phyloP scores from a whole-genome alignment of 2,329 filamentous ascomycete species.

The Fusarium sp. region DNA sequence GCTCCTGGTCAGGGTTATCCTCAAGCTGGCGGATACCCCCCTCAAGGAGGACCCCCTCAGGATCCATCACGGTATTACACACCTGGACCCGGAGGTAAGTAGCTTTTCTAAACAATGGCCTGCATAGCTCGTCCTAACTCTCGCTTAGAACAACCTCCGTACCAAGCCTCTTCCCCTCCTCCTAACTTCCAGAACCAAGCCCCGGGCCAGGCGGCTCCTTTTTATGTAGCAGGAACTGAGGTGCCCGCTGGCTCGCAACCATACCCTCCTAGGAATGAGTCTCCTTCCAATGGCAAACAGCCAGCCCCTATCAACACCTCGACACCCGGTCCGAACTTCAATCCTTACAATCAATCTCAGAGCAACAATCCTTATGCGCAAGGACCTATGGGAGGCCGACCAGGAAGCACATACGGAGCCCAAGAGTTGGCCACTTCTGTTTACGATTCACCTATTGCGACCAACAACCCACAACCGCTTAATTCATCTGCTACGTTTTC shows the following conservation, averaged over 20 bases:
- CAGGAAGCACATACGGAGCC: constrained; percentile 75
- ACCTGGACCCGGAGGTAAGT: constrained; percentile 59
- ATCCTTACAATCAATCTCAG: constrained; percentile 57
- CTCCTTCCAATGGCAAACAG: constrained; percentile 60
- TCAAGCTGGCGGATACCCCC: constrained; percentile 52
- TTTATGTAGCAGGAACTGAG: constrained; percentile 72
- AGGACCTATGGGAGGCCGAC: constrained; percentile 61
- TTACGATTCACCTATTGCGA: constrained; percentile 77
- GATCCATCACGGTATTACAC: constrained; percentile 78
- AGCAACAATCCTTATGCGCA: constrained; percentile 55
- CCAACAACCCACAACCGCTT: constrained; percentile 55
- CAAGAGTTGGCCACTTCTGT: constrained; percentile 83
- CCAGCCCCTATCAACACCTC: constrained; percentile 64
- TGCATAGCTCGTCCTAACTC: constrained; percentile 23
- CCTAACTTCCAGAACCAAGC: constrained; percentile 67
- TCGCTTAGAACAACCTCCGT: constrained; percentile 57
- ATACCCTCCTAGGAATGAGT: constrained; percentile 64
- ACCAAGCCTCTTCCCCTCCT: constrained; percentile 61
- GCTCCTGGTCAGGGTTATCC: constrained; percentile 61
- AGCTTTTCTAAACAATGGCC: background rate
- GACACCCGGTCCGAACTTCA: constrained; percentile 59
- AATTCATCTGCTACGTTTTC: constrained; percentile 57
- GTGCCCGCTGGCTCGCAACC: constrained; percentile 59
- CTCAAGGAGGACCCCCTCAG: constrained; percentile 59
- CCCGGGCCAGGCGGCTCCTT: constrained; percentile 65